Base-by-base conservation (phyloP, 1,139 yeast genomes). In the Petasospora fabianii region DNA sequence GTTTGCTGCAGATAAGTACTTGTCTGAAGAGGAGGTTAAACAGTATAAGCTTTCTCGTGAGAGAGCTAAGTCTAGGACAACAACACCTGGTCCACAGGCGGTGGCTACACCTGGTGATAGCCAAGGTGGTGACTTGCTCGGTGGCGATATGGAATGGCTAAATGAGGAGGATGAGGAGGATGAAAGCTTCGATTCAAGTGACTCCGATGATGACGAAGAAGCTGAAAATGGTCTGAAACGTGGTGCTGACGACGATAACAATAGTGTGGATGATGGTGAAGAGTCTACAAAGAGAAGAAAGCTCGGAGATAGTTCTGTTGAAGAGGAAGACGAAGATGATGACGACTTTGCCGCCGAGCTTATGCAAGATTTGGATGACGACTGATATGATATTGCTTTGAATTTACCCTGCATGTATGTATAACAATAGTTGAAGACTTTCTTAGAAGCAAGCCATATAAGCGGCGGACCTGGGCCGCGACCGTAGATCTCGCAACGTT, bases 1-100 rank as follows among this genome's bases (percentile, higher is more conserved):
- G 10, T 69, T 75, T 11, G 64, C 66, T 2, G 68, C 66, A 12
- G 66, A 62, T 13, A 49, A 67, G 53, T 44, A 69, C 41, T 49
- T 72, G 48, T 34, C 69, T 33, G 62, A 57, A 1, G 60, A 51
- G 13, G 71, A 68, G 32, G 64, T 61, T 15, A 52, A 54, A 29
- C 58, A 54, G 19, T 60, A 61, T 36, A 51, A 49, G 43, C 54
- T 50, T 13, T 52, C 48, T 26, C 41, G 64, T 32, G 30, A 44
- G 42, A 12, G 46, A 42, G 15, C 44, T 35, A 20, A 31, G 30
- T 7, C 43, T 27, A 27, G 32, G 12, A 22, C 26, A 12, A 10
- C 12, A 11, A 22, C 26, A 22, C 26, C 26, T 22, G 26, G 26
- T 5, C 26, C 26, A 22, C 12, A 12, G 11, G 13, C 10, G n/a